Evolutionary conservation across 2,329 filamentous ascomycete species (phyloP), one percentile per base, ranked within the genome.

Genomic region (Ophiocordyceps polyrhachis-furcata): DNA sequence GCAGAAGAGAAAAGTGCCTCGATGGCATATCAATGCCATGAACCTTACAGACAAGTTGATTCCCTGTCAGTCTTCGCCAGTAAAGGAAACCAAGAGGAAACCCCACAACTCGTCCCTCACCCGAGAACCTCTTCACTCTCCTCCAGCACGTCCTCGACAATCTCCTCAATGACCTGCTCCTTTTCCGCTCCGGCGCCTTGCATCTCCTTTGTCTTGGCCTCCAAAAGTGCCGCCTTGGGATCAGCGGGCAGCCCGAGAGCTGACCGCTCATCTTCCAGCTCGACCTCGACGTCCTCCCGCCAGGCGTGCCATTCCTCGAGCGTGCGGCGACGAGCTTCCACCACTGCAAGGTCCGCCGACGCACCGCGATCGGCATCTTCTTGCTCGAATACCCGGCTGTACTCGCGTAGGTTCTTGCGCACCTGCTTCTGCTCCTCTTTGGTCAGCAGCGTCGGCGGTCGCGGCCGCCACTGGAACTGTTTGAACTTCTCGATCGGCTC

Each of bases 361-460:
- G 88, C 89, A 58, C 88, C 88, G 59, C 89, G 87, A 60, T 93
- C 87, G 51, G 82, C 77, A 64, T 98, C 93, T 61, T 94, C 83
- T 66, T 94, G 86, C 55, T 98, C 91, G 62, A 98, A 98, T 52
- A 83, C 72, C 60, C 85, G 84, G 62, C 81, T 86, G 76, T 95
- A 98, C 65, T 96, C 91, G 54, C 89, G 84, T 45, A 98, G 79
- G 67, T 95, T 98, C 77, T 94, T 95, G 69, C 93, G 89, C 57
- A 96, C 85, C 57, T 83, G 76, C 73, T 95, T 93, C 70, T 96
- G 91, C 71, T 98, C 89, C 50, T 96, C 89, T 69, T 94, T 94
- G 63, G 76, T 80, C 47, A 98, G 81, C 50, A 98, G 77, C n/a
- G 85, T 91, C 8, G 84, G 62, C 19, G 91, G 91, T 40, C 91